A percentile compares a stretch with the other conserved stretches of the same genome.
Evolutionary conservation across 1,284 basidiomycete genomes (phyloP).

Genomic region (Pseudozyma hubeiensis): DNA sequence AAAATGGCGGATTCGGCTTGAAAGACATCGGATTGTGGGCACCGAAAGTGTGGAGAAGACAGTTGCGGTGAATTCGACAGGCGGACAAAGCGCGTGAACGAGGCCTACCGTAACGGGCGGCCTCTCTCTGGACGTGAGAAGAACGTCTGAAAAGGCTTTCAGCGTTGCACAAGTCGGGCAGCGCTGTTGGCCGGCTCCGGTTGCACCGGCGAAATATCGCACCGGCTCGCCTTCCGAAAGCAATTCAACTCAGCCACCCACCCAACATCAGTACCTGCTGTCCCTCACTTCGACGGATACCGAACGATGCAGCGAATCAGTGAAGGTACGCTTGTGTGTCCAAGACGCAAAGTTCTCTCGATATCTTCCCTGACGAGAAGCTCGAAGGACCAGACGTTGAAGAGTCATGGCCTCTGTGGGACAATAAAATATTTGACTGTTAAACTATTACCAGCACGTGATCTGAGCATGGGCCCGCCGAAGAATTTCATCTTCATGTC

Average conservation of each 20-base stretch:
- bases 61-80: too few species aligned
- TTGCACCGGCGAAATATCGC: conserved; percentile 11
- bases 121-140: too few species aligned
- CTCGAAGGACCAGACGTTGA: too few species aligned
- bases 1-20: not conserved
- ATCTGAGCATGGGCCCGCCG: conserved; percentile 28
- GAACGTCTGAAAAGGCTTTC: not conserved
- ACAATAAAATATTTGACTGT: not conserved
- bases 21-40: not conserved
- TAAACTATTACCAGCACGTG: conserved; percentile 18
- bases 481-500: not conserved
- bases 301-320: too few species aligned
- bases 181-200: conserved; percentile 3
- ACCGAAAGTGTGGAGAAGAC: conserved; percentile 25
- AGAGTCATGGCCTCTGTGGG: too few species aligned
- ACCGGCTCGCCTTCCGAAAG: not conserved
- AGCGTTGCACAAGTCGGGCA: not conserved
- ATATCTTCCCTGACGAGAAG: too few species aligned
- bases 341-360: too few species aligned
- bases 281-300: too few species aligned
- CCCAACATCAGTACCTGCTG: too few species aligned
- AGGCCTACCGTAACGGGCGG: not conserved
- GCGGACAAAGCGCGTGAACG: conserved; percentile 12
- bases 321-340: too few species aligned
- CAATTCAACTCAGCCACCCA: not conserved